Conservation (phyloP, 164 flowering plant genomes). For the Tetracentron sinense region DNA sequence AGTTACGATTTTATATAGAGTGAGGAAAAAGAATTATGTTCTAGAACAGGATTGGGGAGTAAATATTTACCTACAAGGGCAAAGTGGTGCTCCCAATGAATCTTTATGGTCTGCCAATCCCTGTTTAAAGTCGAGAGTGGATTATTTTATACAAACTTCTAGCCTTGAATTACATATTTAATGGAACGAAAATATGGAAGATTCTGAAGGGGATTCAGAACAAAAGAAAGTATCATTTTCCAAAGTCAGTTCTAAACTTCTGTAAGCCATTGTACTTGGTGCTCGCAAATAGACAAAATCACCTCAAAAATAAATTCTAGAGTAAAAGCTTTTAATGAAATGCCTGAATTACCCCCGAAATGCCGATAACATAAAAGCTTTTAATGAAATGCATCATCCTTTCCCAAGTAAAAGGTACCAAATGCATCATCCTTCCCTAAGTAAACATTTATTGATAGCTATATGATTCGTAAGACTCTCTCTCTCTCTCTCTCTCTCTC, state of each 20-base stretch:
- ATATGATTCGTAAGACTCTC: too few relatives aligned
- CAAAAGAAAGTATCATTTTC: neutral
- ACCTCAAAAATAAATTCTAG: too few relatives aligned
- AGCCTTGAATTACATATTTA: neutral
- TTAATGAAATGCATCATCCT: too few relatives aligned
- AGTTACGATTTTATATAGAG: neutral
- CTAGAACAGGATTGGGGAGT: neutral
- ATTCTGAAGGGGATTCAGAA: neutral
- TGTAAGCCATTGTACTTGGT: neutral
- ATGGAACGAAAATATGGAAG: neutral
- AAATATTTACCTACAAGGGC: conserved; percentile 82
- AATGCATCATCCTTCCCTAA: too few relatives aligned
- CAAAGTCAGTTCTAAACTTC: too few relatives aligned
- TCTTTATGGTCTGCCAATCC: conserved; percentile 96
- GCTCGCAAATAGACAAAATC: too few relatives aligned
- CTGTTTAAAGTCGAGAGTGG: conserved; percentile 29
- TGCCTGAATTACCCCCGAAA: too few relatives aligned
- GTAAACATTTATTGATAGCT: too few relatives aligned
- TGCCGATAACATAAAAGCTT: too few relatives aligned
- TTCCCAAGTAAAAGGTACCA: too few relatives aligned
- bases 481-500: too few relatives aligned
- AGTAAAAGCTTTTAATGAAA: too few relatives aligned
- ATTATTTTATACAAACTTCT: neutral
- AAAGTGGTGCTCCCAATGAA: conserved; percentile 92
- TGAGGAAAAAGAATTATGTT: neutral